Base-by-base conservation (phyloP, 495 filamentous ascomycete genomes). In the Letharia lupina region DNA sequence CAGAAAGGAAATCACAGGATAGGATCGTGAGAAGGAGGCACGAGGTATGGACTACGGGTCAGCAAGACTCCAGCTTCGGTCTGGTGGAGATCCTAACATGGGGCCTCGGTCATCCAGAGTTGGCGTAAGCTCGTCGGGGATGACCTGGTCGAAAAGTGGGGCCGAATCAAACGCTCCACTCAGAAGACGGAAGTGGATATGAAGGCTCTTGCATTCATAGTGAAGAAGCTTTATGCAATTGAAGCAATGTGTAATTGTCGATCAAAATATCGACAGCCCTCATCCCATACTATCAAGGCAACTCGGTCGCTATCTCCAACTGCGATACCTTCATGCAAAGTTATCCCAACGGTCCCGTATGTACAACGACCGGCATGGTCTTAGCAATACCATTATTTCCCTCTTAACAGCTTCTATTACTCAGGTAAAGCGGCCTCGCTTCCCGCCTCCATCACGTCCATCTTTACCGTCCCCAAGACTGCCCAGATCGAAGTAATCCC, bases 401-500 rank as follows among this genome's bases (percentile, higher is more conserved):
- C 23, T 28, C 23, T 28, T 28, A 28, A 28, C 23, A 28, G 23
- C 23, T 28, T 28, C 23, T 28, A 28, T 28, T 56, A 57, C 4
- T 83, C 73, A 93, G 67, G 79, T 79, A 72, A 88, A 88, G 68
- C 89, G 81, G 60, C 84, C 85, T 65, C 91, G 80, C 80, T 95
- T 96, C 37, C 85, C 83, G 23, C 81, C 79, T 33, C 85, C 83
- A 42, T 86, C 87, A 73, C 82, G 82, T 63, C 82, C 74, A 69
- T 93, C 91, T 67, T 86, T 85, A 16, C 82, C 81, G 67, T 88
- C 83, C 35, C 83, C 80, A 47, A 90, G 68, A 50, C 82, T 83
- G 9, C 84, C 84, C n/a, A 96, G 74, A 68, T 94, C 90, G 69
- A 95, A 96, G 66, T 92, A 87, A 65, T 96, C 92, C 4, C 83